A percentile compares a stretch with the other conserved stretches of the same genome.
phyloP scores from a whole-genome alignment of 768 basidiomycete genomes.

The Leccinum ochraceum region DNA sequence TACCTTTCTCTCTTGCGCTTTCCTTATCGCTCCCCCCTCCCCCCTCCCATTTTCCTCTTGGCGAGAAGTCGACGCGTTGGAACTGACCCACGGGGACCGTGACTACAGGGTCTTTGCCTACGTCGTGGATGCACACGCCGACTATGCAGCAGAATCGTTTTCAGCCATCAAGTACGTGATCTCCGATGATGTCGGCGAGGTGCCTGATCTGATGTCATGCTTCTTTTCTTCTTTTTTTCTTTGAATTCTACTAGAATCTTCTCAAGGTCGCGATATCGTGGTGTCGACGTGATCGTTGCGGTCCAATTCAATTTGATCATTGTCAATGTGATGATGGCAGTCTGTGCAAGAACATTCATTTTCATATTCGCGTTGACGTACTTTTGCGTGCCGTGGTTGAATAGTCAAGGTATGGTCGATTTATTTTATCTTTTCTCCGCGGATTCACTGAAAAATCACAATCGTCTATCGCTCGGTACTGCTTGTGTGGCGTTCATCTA shows the following conservation, averaged over 20 bases:
- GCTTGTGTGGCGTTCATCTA: background rate
- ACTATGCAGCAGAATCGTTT: background rate
- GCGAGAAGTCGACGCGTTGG: background rate
- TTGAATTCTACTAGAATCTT: background rate
- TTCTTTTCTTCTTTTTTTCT: background rate
- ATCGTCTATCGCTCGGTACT: background rate
- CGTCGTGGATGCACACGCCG: background rate
- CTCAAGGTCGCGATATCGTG: background rate
- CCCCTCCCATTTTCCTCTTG: background rate
- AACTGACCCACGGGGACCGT: background rate
- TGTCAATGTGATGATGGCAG: background rate
- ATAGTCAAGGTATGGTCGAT: background rate
- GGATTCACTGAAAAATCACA: background rate
- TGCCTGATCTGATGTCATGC: background rate
- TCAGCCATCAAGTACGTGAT: background rate
- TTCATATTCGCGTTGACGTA: background rate
- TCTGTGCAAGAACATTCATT: background rate
- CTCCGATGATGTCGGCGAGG: background rate
- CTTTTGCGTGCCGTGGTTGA: background rate
- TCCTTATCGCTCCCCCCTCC: background rate
- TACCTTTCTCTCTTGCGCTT: background rate
- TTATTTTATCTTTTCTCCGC: background rate
- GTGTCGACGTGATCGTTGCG: background rate
- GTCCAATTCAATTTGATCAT: background rate
- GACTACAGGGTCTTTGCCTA: background rate